A percentile compares a stretch with the other conserved stretches of the same genome.
These are phyloP conservation scores for Nakaseomyces glabratus DNA, from an alignment of 1,139 yeast genomes.

Conservation along the genomic window DNA sequence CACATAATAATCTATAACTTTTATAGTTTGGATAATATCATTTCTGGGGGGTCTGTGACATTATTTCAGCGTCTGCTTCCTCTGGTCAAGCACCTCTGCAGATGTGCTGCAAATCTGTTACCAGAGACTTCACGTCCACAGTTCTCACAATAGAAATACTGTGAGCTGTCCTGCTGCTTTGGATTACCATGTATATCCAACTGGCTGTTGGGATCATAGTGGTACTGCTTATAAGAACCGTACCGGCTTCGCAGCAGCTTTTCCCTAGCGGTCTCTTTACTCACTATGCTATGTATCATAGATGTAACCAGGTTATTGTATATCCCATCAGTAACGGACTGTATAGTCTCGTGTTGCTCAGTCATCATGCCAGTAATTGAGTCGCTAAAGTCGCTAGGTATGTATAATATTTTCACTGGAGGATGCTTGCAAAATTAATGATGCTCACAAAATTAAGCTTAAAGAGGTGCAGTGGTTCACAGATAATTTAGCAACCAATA, in stretches of 20 bases:
- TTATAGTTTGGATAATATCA: not conserved
- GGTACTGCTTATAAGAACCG: slow-evolving; percentile 21
- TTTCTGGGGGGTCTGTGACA: not conserved
- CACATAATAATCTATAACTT: no score
- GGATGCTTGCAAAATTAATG: no score
- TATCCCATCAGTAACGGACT: slow-evolving; percentile 21
- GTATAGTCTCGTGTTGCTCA: slow-evolving; percentile 16
- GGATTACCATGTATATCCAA: slow-evolving; percentile 26
- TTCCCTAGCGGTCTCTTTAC: slow-evolving; percentile 22
- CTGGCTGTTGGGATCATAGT: slow-evolving; percentile 21
- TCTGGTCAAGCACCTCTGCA: slow-evolving; percentile 77
- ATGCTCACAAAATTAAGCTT: no score
- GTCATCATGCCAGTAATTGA: slow-evolving; percentile 10
- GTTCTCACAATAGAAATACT: slow-evolving; percentile 66
- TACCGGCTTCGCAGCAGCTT: slow-evolving; percentile 22
- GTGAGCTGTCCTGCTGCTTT: slow-evolving; percentile 29
- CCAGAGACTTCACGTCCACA: slow-evolving; percentile 87
- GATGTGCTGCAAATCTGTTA: slow-evolving; percentile 83
- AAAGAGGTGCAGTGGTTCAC: no score
- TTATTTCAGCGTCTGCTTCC: slow-evolving; percentile 35
- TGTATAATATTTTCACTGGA: no score
- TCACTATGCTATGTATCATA: slow-evolving; percentile 29
- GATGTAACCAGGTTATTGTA: slow-evolving; percentile 24
- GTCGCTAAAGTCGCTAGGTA: no score
- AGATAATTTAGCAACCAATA: no score